Conservation (phyloP, 352 stramenopile species). For the Phytopythium boreale region DNA sequence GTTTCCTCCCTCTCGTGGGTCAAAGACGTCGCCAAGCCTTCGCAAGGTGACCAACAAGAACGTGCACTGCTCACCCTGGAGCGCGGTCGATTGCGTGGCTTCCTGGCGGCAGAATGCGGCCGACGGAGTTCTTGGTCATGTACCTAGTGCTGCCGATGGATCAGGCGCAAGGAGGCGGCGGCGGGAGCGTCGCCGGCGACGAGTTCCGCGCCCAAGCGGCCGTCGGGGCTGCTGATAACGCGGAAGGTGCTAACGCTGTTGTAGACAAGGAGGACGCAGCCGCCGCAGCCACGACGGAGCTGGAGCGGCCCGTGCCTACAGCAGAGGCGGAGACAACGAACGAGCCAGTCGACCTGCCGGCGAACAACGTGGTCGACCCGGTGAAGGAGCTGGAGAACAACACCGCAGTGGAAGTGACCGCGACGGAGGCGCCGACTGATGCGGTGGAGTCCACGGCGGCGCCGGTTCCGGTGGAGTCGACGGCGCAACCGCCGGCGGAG, state of each 20-base stretch:
- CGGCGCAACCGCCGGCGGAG: not conserved
- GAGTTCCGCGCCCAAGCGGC: not conserved
- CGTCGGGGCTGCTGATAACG: not conserved
- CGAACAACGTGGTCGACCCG: not conserved
- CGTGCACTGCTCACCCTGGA: too few species aligned
- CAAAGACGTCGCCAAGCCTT: not conserved
- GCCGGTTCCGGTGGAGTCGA: not conserved
- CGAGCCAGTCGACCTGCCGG: conserved; percentile 7
- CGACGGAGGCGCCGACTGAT: not conserved
- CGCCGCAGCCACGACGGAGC: too few species aligned
- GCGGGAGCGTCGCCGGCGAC: not conserved
- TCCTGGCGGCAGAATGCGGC: not conserved
- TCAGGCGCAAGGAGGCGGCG: not conserved
- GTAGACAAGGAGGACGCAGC: not conserved
- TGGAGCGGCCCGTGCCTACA: not conserved
- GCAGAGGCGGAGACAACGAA: not conserved
- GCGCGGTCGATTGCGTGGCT: not conserved
- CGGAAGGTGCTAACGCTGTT: not conserved
- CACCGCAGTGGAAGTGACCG: not conserved
- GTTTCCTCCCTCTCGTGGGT: not conserved
- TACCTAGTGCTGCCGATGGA: not conserved
- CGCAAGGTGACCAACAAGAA: too few species aligned
- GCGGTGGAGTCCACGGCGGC: conserved; percentile 9
- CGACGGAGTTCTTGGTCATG: not conserved
- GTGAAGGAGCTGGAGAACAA: conserved; percentile 1